Evolutionary conservation across 176 grass and related monocot species (phyloP).

Genomic region (Chrysopogon serrulatus): DNA sequence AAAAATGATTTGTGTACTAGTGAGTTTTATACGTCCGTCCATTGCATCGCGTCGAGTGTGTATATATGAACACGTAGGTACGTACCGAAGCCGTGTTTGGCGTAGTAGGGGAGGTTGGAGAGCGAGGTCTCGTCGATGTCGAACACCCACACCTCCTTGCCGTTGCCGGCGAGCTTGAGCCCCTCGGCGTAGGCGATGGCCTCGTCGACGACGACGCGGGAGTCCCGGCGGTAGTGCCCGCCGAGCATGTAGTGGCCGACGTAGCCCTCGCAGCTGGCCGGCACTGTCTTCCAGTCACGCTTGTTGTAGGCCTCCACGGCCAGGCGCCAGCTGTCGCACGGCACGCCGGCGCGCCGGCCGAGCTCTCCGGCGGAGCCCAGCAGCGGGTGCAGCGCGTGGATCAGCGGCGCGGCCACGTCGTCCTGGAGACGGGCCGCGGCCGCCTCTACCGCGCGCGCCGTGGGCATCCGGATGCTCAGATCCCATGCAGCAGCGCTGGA

Average conservation of each 20-base stretch:
- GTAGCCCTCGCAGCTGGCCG: slow-evolving; percentile 28
- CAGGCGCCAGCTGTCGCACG: slow-evolving; percentile 54
- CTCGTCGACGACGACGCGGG: slow-evolving; percentile 35
- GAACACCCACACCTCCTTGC: slow-evolving; percentile 58
- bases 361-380: not conserved
- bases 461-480: slow-evolving; percentile 22
- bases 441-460: not conserved
- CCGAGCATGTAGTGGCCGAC: slow-evolving; percentile 59
- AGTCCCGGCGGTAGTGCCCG: slow-evolving; percentile 37
- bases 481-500: not conserved
- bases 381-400: slow-evolving; percentile 32
- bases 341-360: not conserved
- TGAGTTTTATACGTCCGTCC: not conserved
- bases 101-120: slow-evolving; percentile 61
- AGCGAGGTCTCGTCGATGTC: slow-evolving; percentile 65
- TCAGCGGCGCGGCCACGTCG: not conserved
- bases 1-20: too few species aligned
- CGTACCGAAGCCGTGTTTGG: slow-evolving; percentile 45
- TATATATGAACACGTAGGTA: not conserved
- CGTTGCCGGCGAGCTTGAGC: slow-evolving; percentile 28
- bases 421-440: not conserved
- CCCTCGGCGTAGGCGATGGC: slow-evolving; percentile 35
- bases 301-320: slow-evolving; percentile 55
- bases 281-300: slow-evolving; percentile 36
- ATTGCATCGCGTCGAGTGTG: not conserved